Conservation (phyloP, 208 protist genomes). For the Herpetomonas tarakana region DNA sequence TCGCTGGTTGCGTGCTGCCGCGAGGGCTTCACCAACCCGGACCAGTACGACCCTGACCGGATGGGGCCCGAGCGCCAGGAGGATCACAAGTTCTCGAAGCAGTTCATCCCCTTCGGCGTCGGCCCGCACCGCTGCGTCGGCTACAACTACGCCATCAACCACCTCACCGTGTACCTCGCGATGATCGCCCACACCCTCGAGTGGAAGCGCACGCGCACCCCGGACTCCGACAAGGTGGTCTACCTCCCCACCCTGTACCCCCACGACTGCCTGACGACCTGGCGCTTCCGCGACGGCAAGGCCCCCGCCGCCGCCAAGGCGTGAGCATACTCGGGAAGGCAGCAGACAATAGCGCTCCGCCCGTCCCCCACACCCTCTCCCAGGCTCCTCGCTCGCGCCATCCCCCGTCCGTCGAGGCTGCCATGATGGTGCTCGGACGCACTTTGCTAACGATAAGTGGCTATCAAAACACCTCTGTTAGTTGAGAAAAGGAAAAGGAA, state of each 20-base stretch:
- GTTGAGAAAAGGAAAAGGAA: background rate
- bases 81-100: conserved; percentile 85
- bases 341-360: background rate
- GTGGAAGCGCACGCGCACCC: conserved; percentile 79
- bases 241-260: conserved; percentile 93
- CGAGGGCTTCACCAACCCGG: conserved; percentile 88
- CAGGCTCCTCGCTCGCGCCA: too few relatives aligned
- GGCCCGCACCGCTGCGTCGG: conserved; percentile 92
- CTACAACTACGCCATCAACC: conserved; percentile 94
- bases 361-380: too few relatives aligned
- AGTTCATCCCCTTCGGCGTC: conserved; percentile 92
- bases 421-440: too few relatives aligned
- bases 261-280: conserved; percentile 79
- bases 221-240: conserved; percentile 87
- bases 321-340: background rate
- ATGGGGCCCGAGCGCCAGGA: conserved; percentile 88
- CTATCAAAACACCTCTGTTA: background rate
- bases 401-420: too few relatives aligned
- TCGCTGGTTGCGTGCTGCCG: conserved; percentile 88
- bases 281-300: conserved; percentile 54
- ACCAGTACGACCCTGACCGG: conserved; percentile 93
- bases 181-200: conserved; percentile 62
- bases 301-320: conserved; percentile 7
- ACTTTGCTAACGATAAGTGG: too few relatives aligned
- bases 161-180: conserved; percentile 88